phyloP scores from a whole-genome alignment of 2,329 filamentous ascomycete species.

The Magnaporthiopsis rhizophila region DNA sequence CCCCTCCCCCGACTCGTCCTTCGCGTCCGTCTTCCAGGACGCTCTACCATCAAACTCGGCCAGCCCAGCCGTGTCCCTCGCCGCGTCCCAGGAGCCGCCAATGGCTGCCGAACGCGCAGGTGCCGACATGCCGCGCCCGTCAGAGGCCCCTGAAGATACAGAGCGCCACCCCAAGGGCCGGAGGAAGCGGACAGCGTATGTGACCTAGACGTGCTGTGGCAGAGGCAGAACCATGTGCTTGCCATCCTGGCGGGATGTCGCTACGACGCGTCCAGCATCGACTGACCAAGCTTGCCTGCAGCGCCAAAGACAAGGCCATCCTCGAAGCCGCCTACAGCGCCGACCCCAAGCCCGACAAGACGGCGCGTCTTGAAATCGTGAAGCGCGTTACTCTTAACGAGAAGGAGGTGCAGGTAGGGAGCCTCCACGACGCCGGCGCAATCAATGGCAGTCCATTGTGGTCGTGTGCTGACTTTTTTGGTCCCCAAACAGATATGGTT shows the following conservation, averaged over 20 bases:
- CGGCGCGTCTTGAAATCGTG: conserved; percentile 75
- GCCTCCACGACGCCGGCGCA: not conserved
- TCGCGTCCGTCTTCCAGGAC: conserved; percentile 5
- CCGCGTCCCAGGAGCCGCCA: conserved; percentile 12
- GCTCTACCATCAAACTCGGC: conserved; percentile 11
- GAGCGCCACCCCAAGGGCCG: conserved; percentile 49
- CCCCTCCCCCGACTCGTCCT: conserved; percentile 10
- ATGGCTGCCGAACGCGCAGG: conserved; percentile 6
- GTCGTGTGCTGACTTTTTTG: conserved; percentile 2
- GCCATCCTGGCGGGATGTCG: not conserved
- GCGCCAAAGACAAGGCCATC: conserved; percentile 80
- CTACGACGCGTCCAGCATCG: conserved; percentile 5
- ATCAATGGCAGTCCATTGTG: not conserved
- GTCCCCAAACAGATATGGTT: conserved; percentile 74
- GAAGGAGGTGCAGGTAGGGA: conserved; percentile 88
- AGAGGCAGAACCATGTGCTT: not conserved
- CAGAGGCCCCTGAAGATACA: conserved; percentile 3
- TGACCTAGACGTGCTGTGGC: conserved; percentile 12
- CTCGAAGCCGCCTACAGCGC: conserved; percentile 77
- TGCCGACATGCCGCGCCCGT: not conserved
- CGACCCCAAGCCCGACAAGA: conserved; percentile 89
- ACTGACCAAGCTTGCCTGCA: conserved; percentile 25
- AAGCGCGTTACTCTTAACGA: conserved; percentile 81
- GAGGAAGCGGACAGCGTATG: conserved; percentile 57
- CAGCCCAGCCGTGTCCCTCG: conserved; percentile 9